These are phyloP conservation scores for Bullera alba DNA, from an alignment of 768 basidiomycete genomes.

Conservation along the genomic window DNA sequence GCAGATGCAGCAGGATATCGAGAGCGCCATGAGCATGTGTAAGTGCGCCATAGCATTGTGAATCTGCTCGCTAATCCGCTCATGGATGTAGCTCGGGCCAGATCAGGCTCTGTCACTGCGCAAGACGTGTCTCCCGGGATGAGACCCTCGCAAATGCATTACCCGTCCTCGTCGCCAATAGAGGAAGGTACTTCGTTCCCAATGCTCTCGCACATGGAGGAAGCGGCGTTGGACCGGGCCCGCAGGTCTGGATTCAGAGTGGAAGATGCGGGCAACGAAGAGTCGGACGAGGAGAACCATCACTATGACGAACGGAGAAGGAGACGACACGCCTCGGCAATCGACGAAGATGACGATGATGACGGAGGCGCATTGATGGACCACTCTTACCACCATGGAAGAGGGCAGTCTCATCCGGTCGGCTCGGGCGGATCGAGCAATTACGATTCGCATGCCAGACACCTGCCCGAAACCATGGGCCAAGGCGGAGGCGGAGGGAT, in stretches of 20 bases:
- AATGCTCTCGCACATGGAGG: slow-evolving; percentile 40
- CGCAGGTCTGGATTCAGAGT: slow-evolving; percentile 21
- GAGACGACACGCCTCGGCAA: too few relatives aligned
- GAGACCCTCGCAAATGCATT: slow-evolving; percentile 28
- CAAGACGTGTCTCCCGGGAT: slow-evolving; percentile 18
- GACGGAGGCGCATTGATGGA: slow-evolving; percentile 11
- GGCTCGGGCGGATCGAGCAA: slow-evolving; percentile 6
- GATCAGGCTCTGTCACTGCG: slow-evolving; percentile 34
- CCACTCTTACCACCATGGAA: slow-evolving; percentile 1
- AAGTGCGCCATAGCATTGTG: slow-evolving; percentile 12
- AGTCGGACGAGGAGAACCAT: slow-evolving; percentile 7
- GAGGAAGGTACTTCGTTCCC: slow-evolving; percentile 36
- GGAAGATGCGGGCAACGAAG: slow-evolving; percentile 18
- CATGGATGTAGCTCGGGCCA: slow-evolving; percentile 35
- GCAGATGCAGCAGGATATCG: slow-evolving; percentile 87
- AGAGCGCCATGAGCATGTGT: slow-evolving; percentile 60
- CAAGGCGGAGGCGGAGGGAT: too few relatives aligned
- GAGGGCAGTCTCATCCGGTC: slow-evolving; percentile 7
- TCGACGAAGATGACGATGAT: slow-evolving; percentile 16
- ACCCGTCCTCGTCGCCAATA: slow-evolving; percentile 35
- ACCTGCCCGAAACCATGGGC: slow-evolving; percentile 8
- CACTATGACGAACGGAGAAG: slow-evolving; percentile 7
- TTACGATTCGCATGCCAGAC: slow-evolving; percentile 22
- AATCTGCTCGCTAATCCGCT: not conserved
- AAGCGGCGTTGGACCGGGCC: slow-evolving; percentile 41